Evolutionary conservation across 345 rosid species (phyloP), one percentile per base, ranked within the genome.

Genomic region (Noccaea bulbosa): DNA sequence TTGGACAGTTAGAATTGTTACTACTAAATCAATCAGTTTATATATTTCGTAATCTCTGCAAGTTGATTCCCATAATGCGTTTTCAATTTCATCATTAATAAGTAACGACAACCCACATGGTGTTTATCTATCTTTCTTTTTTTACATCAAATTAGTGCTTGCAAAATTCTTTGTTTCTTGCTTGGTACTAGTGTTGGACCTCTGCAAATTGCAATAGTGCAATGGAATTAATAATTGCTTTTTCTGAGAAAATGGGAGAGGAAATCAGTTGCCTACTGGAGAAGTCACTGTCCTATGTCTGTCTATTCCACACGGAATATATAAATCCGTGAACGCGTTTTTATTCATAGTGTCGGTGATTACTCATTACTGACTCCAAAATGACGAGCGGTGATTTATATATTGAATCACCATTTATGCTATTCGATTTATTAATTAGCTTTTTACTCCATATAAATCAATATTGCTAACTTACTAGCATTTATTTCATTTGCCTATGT

Each of bases 261-360:
- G 40, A 40, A 8, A 33, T 2, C 16, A 41, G 45, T 71, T 40
- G 61, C 11, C 45, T 52, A 62, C 17, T 53, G 56, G 54, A 55
- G 16, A 63, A 53, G 64, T 53, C 69, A 53, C 39, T 43, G 63
- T 71, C 75, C 40, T 24, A 7, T 5, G 30, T 14, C 12, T 16
- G 15, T 33, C 30, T 0, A 37, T 57, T 15, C 24, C 27, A 49
- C 47, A 49, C 66, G 48, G 44, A 70, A 39, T 49, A 49, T 30
- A 32, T 27, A 34, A 60, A 38, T 32, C 45, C 16, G 14, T n/a
- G 54, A 43, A 71, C 69, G 62, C 75, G 75, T 71, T 40, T 15
- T 40, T 63, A 14, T 46, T 47, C 51, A 39, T 2, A 56, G 52
- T 73, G 77, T 73, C 77, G 77, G 71, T 32, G 52, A 47, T 37